A percentile compares a stretch with the other conserved stretches of the same genome.
phyloP scores from a whole-genome alignment of 2,329 filamentous ascomycete species.

The Drechslera avenae region DNA sequence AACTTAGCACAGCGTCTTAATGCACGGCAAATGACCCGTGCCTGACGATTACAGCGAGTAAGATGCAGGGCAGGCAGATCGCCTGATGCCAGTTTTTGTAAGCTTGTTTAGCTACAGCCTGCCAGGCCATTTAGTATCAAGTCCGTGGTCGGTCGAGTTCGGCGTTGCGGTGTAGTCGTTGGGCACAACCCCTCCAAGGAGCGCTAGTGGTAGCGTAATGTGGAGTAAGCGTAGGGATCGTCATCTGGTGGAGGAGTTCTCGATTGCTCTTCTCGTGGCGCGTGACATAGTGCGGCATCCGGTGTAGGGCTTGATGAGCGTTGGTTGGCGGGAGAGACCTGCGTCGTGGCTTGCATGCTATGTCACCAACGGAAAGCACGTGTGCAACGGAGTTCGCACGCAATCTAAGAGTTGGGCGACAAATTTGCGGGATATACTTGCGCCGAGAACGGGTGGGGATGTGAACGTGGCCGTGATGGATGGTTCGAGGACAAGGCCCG shows the following conservation, averaged over 20 bases:
- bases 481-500: background rate
- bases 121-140: too few relatives aligned
- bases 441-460: background rate
- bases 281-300: constrained; percentile 7
- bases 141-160: too few relatives aligned
- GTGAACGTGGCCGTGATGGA: background rate
- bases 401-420: background rate
- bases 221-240: too few relatives aligned
- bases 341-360: background rate
- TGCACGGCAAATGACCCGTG: background rate
- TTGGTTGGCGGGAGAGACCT: background rate
- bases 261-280: constrained; percentile 1
- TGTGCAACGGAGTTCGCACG: background rate
- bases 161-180: too few relatives aligned
- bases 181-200: background rate
- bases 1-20: background rate
- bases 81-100: background rate
- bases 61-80: background rate
- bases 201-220: background rate
- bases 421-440: constrained; percentile 1
- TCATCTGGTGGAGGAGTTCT: constrained; percentile 8
- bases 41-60: background rate
- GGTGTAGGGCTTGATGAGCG: background rate
- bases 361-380: background rate
- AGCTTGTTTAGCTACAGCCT: constrained; percentile 9